Percentiles rank a stretch among this genome's conserved stretches.
phyloP scores from a whole-genome alignment of 1,284 basidiomycete genomes.

The Ganoderma multipileum region DNA sequence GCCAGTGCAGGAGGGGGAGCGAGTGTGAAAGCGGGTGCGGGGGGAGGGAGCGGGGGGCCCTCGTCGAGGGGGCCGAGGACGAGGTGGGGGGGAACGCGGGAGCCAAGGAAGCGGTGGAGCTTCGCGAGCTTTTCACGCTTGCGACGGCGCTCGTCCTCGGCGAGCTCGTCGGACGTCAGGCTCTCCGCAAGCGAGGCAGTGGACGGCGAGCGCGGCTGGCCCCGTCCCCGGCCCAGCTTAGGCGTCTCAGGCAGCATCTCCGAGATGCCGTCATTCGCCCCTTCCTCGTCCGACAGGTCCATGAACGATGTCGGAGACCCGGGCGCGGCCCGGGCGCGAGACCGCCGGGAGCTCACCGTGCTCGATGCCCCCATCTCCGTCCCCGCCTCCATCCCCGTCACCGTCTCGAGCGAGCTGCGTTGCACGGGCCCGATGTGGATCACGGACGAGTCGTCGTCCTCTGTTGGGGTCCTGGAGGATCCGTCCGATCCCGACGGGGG shows the following conservation, averaged over 20 bases:
- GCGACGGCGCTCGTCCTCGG: slow-evolving; percentile 65
- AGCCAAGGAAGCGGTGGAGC: slow-evolving; percentile 82
- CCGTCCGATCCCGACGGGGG: background rate
- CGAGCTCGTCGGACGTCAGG: slow-evolving; percentile 56
- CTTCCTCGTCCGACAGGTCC: slow-evolving; percentile 70
- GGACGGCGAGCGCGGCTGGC: slow-evolving; percentile 38
- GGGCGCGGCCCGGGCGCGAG: slow-evolving; percentile 17
- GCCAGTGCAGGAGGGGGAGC: background rate
- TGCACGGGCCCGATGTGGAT: slow-evolving; percentile 38
- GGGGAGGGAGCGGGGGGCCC: slow-evolving; percentile 50
- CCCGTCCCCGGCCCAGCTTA: slow-evolving; percentile 35
- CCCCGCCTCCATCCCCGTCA: background rate
- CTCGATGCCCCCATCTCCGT: slow-evolving; percentile 14
- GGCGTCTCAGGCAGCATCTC: slow-evolving; percentile 37
- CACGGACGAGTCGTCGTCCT: slow-evolving; percentile 19
- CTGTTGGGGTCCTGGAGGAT: slow-evolving; percentile 7
- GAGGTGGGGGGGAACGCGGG: slow-evolving; percentile 72
- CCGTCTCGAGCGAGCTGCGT: slow-evolving; percentile 20
- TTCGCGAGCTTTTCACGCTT: slow-evolving; percentile 79
- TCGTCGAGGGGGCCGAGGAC: slow-evolving; percentile 59
- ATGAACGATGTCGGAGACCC: slow-evolving; percentile 64
- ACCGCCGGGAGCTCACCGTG: slow-evolving; percentile 18
- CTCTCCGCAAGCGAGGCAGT: slow-evolving; percentile 56
- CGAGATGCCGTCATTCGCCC: slow-evolving; percentile 15
- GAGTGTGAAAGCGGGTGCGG: slow-evolving; percentile 26